phyloP scores from a whole-genome alignment of 2,329 filamentous ascomycete species.

The Talaromyces sp. region DNA sequence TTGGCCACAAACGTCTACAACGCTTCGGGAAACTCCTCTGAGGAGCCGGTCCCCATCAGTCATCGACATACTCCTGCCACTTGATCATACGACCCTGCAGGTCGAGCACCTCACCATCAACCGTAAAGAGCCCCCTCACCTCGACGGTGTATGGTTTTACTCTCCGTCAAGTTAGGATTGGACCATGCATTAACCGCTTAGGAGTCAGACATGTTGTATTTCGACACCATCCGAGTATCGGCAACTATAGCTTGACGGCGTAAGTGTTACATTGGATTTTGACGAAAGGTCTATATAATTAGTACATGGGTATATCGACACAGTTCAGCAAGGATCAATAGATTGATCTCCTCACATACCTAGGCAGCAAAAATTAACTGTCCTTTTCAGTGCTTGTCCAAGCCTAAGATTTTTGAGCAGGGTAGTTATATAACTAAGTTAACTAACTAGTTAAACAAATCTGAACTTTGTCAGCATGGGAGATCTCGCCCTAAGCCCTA shows the following conservation, averaged over 20 bases:
- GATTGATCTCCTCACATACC: no score
- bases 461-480: no score
- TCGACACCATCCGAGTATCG: neutral
- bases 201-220: neutral
- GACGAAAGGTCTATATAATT: no score
- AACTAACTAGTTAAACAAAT: no score
- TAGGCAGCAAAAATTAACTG: no score
- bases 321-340: no score
- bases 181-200: neutral
- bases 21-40: neutral
- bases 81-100: neutral
- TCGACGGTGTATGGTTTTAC: neutral
- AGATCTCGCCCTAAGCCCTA: neutral
- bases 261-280: no score
- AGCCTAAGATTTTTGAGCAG: no score
- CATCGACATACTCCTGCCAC: neutral
- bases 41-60: no score
- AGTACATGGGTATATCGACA: no score
- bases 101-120: neutral
- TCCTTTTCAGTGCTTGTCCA: no score
- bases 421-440: no score
- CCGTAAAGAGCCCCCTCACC: neutral
- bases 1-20: neutral
- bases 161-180: neutral
- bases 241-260: neutral